Percentiles rank a stretch among this genome's conserved stretches.
Conservation (phyloP, 345 rosid species). For the Tarenaya hassleriana region DNA sequence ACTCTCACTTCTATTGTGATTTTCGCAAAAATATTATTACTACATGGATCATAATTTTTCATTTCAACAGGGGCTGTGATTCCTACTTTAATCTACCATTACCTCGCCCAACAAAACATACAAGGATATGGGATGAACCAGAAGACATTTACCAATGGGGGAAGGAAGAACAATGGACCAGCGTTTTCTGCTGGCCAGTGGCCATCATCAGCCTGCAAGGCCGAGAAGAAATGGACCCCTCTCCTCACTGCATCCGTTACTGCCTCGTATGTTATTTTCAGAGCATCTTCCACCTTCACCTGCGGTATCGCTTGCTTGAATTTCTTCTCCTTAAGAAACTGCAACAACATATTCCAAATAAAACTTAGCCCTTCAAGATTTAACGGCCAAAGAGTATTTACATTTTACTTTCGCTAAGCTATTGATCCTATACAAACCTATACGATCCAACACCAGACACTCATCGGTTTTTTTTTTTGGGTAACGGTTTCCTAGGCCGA, state of each 20-base stretch:
- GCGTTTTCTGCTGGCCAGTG: slow-evolving; percentile 68
- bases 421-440: no score
- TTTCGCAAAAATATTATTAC: no score
- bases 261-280: slow-evolving; percentile 37
- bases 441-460: no score
- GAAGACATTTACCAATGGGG: slow-evolving; percentile 40
- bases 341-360: slow-evolving; percentile 11
- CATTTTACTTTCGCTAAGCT: no score
- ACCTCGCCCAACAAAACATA: no score
- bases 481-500: no score
- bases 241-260: slow-evolving; percentile 40
- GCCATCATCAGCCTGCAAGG: slow-evolving; percentile 53
- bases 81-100: no score
- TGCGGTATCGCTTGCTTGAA: slow-evolving; percentile 41
- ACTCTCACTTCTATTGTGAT: no score
- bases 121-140: slow-evolving; percentile 16
- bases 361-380: background rate
- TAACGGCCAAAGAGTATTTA: background rate
- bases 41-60: no score
- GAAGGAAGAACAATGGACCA: slow-evolving; percentile 57
- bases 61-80: no score
- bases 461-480: no score
- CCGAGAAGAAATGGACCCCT: slow-evolving; percentile 46
- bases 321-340: slow-evolving; percentile 52
- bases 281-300: slow-evolving; percentile 42